Conservation (phyloP, 371 early-diverging fungal species). For the Mortierella polycephala region DNA sequence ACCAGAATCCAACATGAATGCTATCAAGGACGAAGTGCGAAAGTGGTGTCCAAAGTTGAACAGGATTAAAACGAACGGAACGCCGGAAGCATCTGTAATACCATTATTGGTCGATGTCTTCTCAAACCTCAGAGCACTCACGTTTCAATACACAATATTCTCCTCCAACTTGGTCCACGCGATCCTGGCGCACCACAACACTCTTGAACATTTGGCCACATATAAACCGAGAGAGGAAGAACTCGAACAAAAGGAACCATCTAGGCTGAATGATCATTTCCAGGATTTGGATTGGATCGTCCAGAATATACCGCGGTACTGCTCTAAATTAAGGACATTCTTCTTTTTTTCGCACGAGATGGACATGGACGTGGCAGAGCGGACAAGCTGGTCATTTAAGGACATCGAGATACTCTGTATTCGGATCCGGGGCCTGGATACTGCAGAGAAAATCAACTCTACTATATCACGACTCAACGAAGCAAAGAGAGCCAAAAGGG, state of each 20-base stretch:
- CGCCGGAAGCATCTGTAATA: too few species aligned
- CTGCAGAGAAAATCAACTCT: background rate
- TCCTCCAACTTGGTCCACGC: background rate
- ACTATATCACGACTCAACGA: background rate
- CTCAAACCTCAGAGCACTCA: too few species aligned
- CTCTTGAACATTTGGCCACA: background rate
- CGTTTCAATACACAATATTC: background rate
- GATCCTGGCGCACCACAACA: slow-evolving; percentile 3
- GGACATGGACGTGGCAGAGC: slow-evolving; percentile 12
- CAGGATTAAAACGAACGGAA: background rate
- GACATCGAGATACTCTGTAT: background rate
- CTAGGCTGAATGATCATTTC: background rate
- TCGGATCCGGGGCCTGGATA: slow-evolving; percentile 11
- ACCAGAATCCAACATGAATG: background rate
- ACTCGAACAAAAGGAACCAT: background rate
- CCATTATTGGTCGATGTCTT: too few species aligned
- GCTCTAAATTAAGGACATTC: background rate
- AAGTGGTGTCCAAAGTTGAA: background rate
- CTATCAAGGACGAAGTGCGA: background rate
- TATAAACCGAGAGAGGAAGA: background rate
- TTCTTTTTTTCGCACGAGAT: background rate
- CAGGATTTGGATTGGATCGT: background rate
- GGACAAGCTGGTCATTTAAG: background rate
- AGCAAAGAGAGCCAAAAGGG: too few species aligned
- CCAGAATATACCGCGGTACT: slow-evolving; percentile 3